Conservation (phyloP, 2,329 filamentous ascomycete species). For the Arthrobotrys sinensis region DNA sequence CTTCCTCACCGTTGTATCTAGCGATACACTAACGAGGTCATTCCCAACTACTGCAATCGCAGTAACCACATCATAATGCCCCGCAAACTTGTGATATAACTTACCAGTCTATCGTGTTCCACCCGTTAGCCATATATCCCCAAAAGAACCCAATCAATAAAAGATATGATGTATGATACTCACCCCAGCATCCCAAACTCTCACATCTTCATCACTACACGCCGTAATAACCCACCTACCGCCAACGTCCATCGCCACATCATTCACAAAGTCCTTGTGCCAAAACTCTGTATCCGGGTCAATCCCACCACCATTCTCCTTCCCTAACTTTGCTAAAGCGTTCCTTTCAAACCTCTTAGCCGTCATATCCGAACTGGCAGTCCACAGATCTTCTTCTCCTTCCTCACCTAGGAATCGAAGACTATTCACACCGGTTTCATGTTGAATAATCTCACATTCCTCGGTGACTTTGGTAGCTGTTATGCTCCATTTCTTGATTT, state of each 20-base stretch:
- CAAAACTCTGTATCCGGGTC: conserved; percentile 69
- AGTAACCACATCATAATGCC: conserved; percentile 95
- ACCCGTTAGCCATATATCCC: neutral
- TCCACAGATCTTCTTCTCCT: conserved; percentile 82
- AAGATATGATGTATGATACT: conserved; percentile 60
- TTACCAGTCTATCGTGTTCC: conserved; percentile 74
- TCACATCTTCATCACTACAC: conserved; percentile 90
- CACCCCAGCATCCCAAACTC: conserved; percentile 83
- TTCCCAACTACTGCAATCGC: conserved; percentile 77
- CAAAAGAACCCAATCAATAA: neutral
- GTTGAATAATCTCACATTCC: conserved; percentile 76
- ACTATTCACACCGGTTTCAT: conserved; percentile 92
- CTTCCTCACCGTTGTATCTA: conserved; percentile 87
- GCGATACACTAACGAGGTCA: conserved; percentile 82
- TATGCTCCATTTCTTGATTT: conserved; percentile 84
- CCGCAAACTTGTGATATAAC: conserved; percentile 80
- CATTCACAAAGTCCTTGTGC: conserved; percentile 92
- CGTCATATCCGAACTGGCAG: conserved; percentile 90
- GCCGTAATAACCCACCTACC: conserved; percentile 87
- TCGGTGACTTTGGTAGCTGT: conserved; percentile 69
- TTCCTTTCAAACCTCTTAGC: conserved; percentile 75
- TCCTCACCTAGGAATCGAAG: conserved; percentile 79
- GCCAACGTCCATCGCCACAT: conserved; percentile 78
- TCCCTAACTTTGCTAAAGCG: conserved; percentile 26
- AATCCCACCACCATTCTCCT: conserved; percentile 42